phyloP scores from a whole-genome alignment of 441 rosid species.

The Pelargonium australe region DNA sequence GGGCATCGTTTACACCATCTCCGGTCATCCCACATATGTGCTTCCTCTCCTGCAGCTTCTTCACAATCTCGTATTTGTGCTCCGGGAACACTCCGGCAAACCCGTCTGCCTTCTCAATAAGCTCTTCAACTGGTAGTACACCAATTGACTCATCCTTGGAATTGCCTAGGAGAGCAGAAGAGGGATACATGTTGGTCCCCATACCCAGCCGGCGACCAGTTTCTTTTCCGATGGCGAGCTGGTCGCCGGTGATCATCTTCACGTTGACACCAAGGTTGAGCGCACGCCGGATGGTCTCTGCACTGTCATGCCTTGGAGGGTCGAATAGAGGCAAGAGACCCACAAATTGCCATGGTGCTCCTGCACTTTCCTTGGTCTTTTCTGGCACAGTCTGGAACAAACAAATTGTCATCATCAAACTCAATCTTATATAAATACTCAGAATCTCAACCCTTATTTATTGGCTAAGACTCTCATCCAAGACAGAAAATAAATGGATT shows the following conservation, averaged over 20 bases:
- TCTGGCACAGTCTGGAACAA: constrained; percentile 73
- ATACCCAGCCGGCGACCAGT: constrained; percentile 11
- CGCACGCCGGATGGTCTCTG: constrained; percentile 90
- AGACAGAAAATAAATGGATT: too few relatives aligned
- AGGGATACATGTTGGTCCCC: constrained; percentile 10
- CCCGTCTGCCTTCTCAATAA: background rate
- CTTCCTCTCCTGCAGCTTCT: constrained; percentile 5
- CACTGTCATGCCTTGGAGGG: constrained; percentile 98
- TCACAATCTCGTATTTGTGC: constrained; percentile 11
- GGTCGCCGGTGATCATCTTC: background rate
- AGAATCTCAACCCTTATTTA: too few relatives aligned
- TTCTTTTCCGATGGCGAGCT: constrained; percentile 13
- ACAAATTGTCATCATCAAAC: background rate
- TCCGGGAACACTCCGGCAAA: constrained; percentile 11
- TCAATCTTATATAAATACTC: too few relatives aligned
- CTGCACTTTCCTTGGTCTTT: constrained; percentile 56
- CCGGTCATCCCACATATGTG: constrained; percentile 10
- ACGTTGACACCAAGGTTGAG: constrained; percentile 14
- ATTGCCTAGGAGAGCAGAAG: constrained; percentile 7
- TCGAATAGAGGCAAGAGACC: constrained; percentile 91
- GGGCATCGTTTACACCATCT: constrained; percentile 11
- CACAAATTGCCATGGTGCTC: constrained; percentile 89
- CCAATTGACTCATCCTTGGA: background rate
- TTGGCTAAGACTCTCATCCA: too few relatives aligned
- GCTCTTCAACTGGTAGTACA: background rate